Base-by-base conservation (phyloP, 352 stramenopile genomes). In the Pythium aquatile region DNA sequence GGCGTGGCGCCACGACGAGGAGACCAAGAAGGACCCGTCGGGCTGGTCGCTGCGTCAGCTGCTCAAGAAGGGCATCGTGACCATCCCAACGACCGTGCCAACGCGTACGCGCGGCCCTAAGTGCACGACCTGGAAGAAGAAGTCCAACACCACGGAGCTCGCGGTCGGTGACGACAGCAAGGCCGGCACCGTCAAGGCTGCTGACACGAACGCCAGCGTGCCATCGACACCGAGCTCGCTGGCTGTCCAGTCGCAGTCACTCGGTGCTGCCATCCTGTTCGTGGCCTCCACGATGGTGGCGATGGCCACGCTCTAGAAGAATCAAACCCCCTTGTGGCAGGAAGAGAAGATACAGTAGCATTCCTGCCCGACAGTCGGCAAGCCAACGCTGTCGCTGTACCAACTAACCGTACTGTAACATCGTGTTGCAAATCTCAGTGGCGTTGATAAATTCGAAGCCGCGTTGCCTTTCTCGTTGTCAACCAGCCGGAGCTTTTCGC, bases 1-100 rank as follows among this genome's bases (percentile, higher is more conserved):
- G 77, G 68, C 77, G 30, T 88, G 77, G 77, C 72, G 58, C 10
- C 72, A 81, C 65, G 77, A 47, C 39, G 39, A 47, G 5, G 39
- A 47, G 39, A 24, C 17, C 39, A 47, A 47, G 14, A 47, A 47
- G 39, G 39, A 47, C 14, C 14, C 39, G 14, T 47, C 39, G 39
- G 39, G 39, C 39, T 47, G 39, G 39, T 24, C 13, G 14, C 39
- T 47, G 39, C 39, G 39, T 47, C 39, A 47, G 39, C 39, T 47
- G 17, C 39, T 47, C 14, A 48, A 51, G 3, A 28, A 63, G 14
- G 44, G 46, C 44, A 58, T 58, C 48, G 35, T 53, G 16, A 32
- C n/a, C 5, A 49, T 65, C 48, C 58, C 58, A 2, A 65, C 47
- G 13, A 58, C 33, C 1, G 47, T 14, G 33, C 48, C 35, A 10